Evolutionary conservation across 768 basidiomycete genomes (phyloP).

Genomic region (Russula ochroleuca): DNA sequence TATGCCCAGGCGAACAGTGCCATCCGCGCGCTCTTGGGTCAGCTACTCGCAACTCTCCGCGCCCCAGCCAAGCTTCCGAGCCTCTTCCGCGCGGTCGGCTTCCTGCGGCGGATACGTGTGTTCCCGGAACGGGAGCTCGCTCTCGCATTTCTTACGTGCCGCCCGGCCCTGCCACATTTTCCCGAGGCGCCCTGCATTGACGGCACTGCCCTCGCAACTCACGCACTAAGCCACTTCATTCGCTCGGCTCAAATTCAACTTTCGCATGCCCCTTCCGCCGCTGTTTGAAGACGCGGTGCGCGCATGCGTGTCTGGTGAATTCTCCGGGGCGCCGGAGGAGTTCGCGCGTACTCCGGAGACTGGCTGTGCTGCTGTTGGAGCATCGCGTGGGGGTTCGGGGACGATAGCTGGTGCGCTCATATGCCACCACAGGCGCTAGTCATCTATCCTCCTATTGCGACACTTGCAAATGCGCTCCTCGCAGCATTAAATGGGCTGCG

Average conservation of each 20-base stretch:
- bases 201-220: constrained; percentile 88
- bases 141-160: constrained; percentile 74
- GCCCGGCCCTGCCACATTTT: constrained; percentile 59
- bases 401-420: constrained; percentile 39
- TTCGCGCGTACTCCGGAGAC: constrained; percentile 21
- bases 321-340: constrained; percentile 39
- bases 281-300: constrained; percentile 63
- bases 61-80: constrained; percentile 86
- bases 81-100: constrained; percentile 85
- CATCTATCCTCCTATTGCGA: constrained; percentile 70
- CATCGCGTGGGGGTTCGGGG: constrained; percentile 18
- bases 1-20: constrained; percentile 64
- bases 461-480: constrained; percentile 43
- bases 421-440: constrained; percentile 67
- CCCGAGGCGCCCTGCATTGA: constrained; percentile 52
- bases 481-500: constrained; percentile 70
- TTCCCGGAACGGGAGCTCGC: constrained; percentile 74
- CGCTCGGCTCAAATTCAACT: constrained; percentile 85
- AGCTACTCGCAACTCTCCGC: constrained; percentile 72
- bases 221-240: constrained; percentile 92
- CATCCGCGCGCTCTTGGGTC: constrained; percentile 62
- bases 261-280: constrained; percentile 64
- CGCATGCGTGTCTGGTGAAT: constrained; percentile 49
- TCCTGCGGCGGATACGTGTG: constrained; percentile 78
- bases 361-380: constrained; percentile 20